A percentile compares a stretch with the other conserved stretches of the same genome.
These are phyloP conservation scores for Aspergillus sp. DNA, from an alignment of 2,329 filamentous ascomycete genomes.

Conservation along the genomic window DNA sequence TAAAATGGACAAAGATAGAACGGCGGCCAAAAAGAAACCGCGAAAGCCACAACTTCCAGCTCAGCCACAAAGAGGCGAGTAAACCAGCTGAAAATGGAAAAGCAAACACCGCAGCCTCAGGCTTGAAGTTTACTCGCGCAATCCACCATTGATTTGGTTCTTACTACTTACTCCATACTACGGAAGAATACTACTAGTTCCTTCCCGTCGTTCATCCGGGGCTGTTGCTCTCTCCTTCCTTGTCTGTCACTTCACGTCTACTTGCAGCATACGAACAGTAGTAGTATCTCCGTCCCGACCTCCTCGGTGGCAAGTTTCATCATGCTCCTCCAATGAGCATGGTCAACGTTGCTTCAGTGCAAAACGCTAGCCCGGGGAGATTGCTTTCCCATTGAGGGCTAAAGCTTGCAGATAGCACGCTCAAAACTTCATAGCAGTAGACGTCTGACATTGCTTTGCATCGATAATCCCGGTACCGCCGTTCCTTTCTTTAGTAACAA, in stretches of 20 bases:
- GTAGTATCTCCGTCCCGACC: neutral
- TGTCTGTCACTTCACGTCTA: neutral
- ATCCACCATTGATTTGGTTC: constrained; percentile 9
- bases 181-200: neutral
- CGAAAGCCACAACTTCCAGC: constrained; percentile 16
- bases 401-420: constrained; percentile 1
- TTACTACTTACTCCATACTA: constrained; percentile 8
- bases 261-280: constrained; percentile 1
- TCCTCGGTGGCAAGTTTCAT: constrained; percentile 16
- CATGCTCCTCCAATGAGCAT: neutral
- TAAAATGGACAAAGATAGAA: constrained; percentile 1
- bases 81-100: constrained; percentile 13
- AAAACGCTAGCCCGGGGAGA: neutral
- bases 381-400: neutral
- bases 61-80: constrained; percentile 11
- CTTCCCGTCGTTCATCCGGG: neutral
- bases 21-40: neutral
- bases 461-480: neutral
- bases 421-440: neutral
- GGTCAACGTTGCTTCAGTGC: neutral
- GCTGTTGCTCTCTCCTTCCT: neutral
- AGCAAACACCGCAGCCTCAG: constrained; percentile 19
- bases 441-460: neutral
- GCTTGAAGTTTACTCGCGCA: neutral
- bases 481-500: neutral